phyloP scores from a whole-genome alignment of 1,284 basidiomycete species.

The Moesziomyces antarcticus region DNA sequence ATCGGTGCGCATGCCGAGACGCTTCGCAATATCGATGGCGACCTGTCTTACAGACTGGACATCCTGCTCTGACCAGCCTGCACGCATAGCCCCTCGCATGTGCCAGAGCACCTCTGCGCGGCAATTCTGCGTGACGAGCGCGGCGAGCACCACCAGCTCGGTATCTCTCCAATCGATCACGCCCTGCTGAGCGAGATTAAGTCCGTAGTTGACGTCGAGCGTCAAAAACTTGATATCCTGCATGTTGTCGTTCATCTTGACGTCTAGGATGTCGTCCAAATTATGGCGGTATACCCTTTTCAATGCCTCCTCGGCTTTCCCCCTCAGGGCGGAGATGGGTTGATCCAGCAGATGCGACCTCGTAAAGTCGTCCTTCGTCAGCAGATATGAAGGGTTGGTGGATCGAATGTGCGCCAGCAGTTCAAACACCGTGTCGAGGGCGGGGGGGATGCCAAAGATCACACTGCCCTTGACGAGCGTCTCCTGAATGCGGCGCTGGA shows the following conservation, averaged over 20 bases:
- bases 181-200: constrained; percentile 15
- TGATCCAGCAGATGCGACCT: not conserved
- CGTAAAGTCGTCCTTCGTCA: constrained; percentile 3
- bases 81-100: constrained; percentile 28
- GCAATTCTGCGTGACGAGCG: constrained; percentile 23
- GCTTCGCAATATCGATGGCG: constrained; percentile 6
- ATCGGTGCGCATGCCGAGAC: constrained; percentile 11
- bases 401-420: constrained; percentile 17
- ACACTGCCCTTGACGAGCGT: constrained; percentile 22
- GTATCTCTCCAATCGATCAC: constrained; percentile 27
- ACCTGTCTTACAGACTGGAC: constrained; percentile 11
- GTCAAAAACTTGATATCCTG: constrained; percentile 35
- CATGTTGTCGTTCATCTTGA: constrained; percentile 30
- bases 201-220: constrained; percentile 48
- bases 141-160: constrained; percentile 25
- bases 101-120: constrained; percentile 40
- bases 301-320: constrained; percentile 3
- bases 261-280: constrained; percentile 16
- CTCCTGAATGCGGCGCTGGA: constrained; percentile 30
- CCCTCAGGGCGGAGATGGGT: constrained; percentile 6
- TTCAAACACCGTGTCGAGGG: constrained; percentile 27
- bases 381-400: not conserved
- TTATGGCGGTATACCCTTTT: constrained; percentile 34
- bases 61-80: constrained; percentile 27
- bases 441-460: constrained; percentile 24